phyloP scores from a whole-genome alignment of 2,329 filamentous ascomycete genomes.

The Claviceps monticola region DNA sequence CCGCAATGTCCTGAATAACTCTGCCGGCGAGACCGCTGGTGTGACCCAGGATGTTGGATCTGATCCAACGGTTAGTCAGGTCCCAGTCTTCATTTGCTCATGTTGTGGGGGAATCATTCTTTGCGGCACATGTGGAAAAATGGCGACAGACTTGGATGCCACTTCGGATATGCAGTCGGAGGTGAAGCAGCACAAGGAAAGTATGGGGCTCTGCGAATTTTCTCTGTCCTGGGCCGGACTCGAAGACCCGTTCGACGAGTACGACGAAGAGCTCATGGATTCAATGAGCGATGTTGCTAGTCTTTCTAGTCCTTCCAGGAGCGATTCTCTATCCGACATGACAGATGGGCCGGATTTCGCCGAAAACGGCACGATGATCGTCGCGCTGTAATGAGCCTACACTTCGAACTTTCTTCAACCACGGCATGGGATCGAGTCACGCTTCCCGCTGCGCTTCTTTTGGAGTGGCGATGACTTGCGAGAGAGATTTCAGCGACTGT shows the following conservation, averaged over 20 bases:
- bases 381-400: background rate
- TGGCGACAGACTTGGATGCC: conserved; percentile 12
- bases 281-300: background rate
- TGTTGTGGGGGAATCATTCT: conserved; percentile 31
- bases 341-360: conserved; percentile 11
- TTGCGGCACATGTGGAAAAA: conserved; percentile 26
- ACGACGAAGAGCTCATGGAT: conserved; percentile 24
- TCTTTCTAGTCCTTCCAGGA: conserved; percentile 1
- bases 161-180: background rate
- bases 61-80: conserved; percentile 90
- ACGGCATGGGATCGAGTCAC: background rate
- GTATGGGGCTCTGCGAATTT: conserved; percentile 18
- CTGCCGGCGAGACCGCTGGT: conserved; percentile 87
- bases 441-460: background rate
- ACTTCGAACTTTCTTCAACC: background rate
- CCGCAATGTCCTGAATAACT: conserved; percentile 84
- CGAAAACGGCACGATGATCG: conserved; percentile 11
- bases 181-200: conserved; percentile 8
- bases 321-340: conserved; percentile 9
- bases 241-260: conserved; percentile 22
- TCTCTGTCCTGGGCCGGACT: conserved; percentile 12
- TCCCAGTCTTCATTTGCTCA: conserved; percentile 29
- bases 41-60: conserved; percentile 94
- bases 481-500: background rate
- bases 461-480: background rate